Evolutionary conservation across 1,139 yeast genomes (phyloP), one percentile per base, ranked within the genome.

Genomic region (Yamadazyma friedrichii): DNA sequence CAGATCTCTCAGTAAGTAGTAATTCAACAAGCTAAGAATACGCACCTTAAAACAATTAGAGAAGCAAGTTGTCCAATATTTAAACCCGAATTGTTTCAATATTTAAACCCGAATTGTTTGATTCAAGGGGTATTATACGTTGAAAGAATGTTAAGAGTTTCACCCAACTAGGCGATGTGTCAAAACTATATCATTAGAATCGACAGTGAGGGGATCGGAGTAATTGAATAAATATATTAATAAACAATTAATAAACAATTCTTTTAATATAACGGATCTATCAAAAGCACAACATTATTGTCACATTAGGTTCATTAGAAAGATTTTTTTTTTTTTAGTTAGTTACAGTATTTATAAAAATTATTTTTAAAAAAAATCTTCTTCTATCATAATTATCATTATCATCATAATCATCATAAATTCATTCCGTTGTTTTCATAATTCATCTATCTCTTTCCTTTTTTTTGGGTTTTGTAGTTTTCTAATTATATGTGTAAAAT

Each of bases 351-450:
- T 20, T 20, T 20, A 20, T 20, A 20, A 20, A 20, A 20, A 20
- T 20, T 20, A 20, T 20, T 20, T 20, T 20, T 20, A 8, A 20
- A 20, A 20, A 20, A 20, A 20, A 20, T 20, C 24, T 20, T 20
- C 24, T 20, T 20, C 24, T 46, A 47, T 48, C 53, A 50, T 50
- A 44, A 49, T 48, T 53, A 54, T 59, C 62, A 55, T 59, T 52
- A 60, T 59, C 65, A 59, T 58, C 55, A 57, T 54, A 59, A 54
- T 42, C 37, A 42, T 42, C 39, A 39, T 42, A 33, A 35, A 42
- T 42, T 36, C 39, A 31, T 41, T 41, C 43, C 43, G 43, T 41
- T 41, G 30, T 36, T 20, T 20, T 35, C 41, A 40, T 38, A 31
- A 26, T 31, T 36, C 39, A 25, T 36, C 22, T 15, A 13, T 27